Conservation (phyloP, 257 asterid species). For the Ajuga chamaepitys region DNA sequence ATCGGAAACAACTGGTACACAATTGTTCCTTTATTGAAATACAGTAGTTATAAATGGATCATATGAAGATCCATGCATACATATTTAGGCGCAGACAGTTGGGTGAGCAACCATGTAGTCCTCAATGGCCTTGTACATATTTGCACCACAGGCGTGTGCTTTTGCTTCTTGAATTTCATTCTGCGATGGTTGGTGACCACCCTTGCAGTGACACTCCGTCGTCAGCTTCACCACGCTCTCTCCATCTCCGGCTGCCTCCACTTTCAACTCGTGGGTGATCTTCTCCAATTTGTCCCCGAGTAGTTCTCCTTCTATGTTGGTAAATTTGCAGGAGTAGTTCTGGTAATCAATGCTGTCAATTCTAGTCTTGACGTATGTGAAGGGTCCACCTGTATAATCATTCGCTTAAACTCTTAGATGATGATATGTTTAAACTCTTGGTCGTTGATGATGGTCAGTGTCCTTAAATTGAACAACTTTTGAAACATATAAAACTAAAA, state of each 20-base stretch:
- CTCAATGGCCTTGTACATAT: slow-evolving; percentile 24
- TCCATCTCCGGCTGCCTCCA: slow-evolving; percentile 21
- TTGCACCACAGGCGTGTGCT: not conserved
- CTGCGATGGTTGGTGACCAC: no score
- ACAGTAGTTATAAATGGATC: no score
- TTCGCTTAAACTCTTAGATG: not conserved
- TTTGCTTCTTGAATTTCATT: not conserved
- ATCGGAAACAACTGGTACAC: not conserved
- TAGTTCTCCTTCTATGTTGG: slow-evolving; percentile 17
- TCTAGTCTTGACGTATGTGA: slow-evolving; percentile 17
- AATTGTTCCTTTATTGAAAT: slow-evolving; percentile 13
- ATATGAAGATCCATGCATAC: no score
- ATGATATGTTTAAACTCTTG: no score
- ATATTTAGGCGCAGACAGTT: slow-evolving; percentile 17
- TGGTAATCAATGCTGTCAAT: slow-evolving; percentile 18
- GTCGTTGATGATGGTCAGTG: no score
- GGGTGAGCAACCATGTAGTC: slow-evolving; percentile 25
- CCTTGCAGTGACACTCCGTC: slow-evolving; percentile 23
- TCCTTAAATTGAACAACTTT: no score
- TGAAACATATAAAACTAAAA: no score
- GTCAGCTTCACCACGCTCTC: slow-evolving; percentile 22
- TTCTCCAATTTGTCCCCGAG: slow-evolving; percentile 25
- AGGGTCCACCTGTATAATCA: slow-evolving; percentile 2
- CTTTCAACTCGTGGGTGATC: slow-evolving; percentile 12
- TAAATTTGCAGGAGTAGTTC: slow-evolving; percentile 15